These are phyloP conservation scores for Tremella yokohamensis DNA, from an alignment of 768 basidiomycete genomes.

Conservation along the genomic window DNA sequence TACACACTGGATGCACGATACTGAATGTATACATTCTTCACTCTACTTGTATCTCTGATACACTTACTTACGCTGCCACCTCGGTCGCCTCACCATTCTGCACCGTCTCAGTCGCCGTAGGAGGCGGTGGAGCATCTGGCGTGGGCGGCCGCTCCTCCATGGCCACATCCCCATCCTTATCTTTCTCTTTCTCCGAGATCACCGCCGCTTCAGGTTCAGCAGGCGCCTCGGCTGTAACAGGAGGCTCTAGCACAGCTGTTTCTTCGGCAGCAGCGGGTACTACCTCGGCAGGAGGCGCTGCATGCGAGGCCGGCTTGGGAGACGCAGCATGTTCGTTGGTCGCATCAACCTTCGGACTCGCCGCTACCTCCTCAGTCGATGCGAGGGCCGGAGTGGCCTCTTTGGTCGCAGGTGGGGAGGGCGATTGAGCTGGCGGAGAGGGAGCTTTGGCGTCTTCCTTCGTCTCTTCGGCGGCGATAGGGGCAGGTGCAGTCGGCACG, in stretches of 20 bases:
- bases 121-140: neutral
- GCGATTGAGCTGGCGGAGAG: too few species aligned
- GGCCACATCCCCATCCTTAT: slow-evolving; percentile 17
- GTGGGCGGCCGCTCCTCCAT: slow-evolving; percentile 14
- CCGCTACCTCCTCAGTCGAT: neutral
- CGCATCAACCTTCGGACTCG: neutral
- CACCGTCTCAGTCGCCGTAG: neutral
- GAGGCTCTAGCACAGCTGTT: neutral
- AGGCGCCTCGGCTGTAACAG: neutral
- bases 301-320: too few species aligned
- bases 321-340: neutral
- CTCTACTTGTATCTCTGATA: too few species aligned
- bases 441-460: neutral
- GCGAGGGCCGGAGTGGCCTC: too few species aligned
- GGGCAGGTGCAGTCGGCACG: neutral
- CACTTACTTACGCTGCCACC: neutral
- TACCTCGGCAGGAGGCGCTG: too few species aligned
- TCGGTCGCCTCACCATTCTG: neutral
- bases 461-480: neutral
- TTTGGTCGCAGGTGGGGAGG: too few species aligned
- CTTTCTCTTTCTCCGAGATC: slow-evolving; percentile 7
- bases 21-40: too few species aligned
- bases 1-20: too few species aligned
- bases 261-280: too few species aligned
- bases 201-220: slow-evolving; percentile 1